Conservation (phyloP, 495 filamentous ascomycete genomes). For the Daldinia childiae region DNA sequence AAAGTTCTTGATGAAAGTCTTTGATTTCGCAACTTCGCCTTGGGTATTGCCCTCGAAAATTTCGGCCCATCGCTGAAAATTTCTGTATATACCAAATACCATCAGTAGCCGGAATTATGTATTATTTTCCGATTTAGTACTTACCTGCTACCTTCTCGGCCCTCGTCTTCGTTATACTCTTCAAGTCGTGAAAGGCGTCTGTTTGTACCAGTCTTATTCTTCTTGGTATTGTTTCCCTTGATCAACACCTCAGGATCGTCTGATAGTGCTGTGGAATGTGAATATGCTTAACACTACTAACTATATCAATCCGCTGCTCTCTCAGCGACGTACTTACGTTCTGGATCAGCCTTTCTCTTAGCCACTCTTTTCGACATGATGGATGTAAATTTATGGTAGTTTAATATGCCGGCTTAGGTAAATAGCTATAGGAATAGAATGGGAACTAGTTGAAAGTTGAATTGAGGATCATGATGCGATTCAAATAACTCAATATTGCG, state of each 20-base stretch:
- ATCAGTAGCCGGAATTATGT: conserved; percentile 6
- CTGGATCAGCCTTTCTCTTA: conserved; percentile 25
- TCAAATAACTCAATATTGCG: background rate
- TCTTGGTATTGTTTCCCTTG: conserved; percentile 10
- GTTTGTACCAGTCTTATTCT: conserved; percentile 17
- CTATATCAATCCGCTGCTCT: background rate
- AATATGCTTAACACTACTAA: conserved; percentile 4
- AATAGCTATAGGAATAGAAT: background rate
- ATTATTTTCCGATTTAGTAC: background rate
- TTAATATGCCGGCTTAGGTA: no score
- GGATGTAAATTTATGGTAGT: background rate
- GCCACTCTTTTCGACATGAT: conserved; percentile 21
- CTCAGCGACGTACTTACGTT: conserved; percentile 11
- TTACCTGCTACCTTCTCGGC: conserved; percentile 48
- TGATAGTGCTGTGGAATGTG: conserved; percentile 13
- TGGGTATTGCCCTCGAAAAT: conserved; percentile 36
- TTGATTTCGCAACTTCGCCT: conserved; percentile 42
- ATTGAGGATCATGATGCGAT: background rate
- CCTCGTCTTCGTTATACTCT: conserved; percentile 52
- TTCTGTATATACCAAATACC: conserved; percentile 5
- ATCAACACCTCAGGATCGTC: conserved; percentile 25
- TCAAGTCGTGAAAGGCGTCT: conserved; percentile 43
- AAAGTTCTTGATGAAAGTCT: conserved; percentile 47
- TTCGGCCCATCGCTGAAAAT: conserved; percentile 41
- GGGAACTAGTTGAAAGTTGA: background rate